Conservation (phyloP, 2,329 filamentous ascomycete genomes). For the Pseudogymnoascus sp. region DNA sequence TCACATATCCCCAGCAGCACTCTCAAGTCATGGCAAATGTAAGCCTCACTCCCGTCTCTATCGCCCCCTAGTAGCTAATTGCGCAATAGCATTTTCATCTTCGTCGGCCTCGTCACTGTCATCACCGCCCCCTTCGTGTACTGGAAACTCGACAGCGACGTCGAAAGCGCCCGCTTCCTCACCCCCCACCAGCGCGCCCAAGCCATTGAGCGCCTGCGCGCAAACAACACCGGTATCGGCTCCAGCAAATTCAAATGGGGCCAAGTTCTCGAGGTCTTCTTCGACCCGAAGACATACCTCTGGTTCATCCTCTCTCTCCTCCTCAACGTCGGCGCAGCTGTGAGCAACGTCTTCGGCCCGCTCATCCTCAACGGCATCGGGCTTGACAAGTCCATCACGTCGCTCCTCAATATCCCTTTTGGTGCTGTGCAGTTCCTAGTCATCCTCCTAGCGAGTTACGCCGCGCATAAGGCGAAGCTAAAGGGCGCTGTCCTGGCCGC, state of each 20-base stretch:
- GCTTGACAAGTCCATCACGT: slow-evolving; percentile 47
- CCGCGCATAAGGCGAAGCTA: slow-evolving; percentile 45
- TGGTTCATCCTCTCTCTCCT: slow-evolving; percentile 52
- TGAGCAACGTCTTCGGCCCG: slow-evolving; percentile 57
- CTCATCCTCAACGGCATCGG: slow-evolving; percentile 53
- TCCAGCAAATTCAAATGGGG: slow-evolving; percentile 59
- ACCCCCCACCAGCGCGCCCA: slow-evolving; percentile 57
- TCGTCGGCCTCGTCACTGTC: slow-evolving; percentile 54
- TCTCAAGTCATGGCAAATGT: too few relatives aligned
- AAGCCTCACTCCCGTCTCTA: too few relatives aligned
- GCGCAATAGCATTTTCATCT: slow-evolving; percentile 55
- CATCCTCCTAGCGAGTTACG: slow-evolving; percentile 49
- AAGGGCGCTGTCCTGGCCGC: slow-evolving; percentile 47
- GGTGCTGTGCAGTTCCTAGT: slow-evolving; percentile 51
- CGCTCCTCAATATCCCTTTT: slow-evolving; percentile 59
- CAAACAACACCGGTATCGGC: slow-evolving; percentile 68
- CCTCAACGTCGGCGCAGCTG: slow-evolving; percentile 53
- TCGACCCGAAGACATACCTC: slow-evolving; percentile 46
- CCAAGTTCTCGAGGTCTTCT: slow-evolving; percentile 48
- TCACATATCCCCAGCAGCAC: too few relatives aligned
- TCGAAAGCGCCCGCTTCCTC: slow-evolving; percentile 42
- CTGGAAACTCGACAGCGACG: slow-evolving; percentile 49
- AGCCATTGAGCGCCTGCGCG: slow-evolving; percentile 60
- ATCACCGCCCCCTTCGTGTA: slow-evolving; percentile 48
- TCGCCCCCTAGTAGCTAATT: too few relatives aligned